Evolutionary conservation across 225 moss, liverwort and hornwort genomes (phyloP).

Genomic region (Neckera pumila): DNA sequence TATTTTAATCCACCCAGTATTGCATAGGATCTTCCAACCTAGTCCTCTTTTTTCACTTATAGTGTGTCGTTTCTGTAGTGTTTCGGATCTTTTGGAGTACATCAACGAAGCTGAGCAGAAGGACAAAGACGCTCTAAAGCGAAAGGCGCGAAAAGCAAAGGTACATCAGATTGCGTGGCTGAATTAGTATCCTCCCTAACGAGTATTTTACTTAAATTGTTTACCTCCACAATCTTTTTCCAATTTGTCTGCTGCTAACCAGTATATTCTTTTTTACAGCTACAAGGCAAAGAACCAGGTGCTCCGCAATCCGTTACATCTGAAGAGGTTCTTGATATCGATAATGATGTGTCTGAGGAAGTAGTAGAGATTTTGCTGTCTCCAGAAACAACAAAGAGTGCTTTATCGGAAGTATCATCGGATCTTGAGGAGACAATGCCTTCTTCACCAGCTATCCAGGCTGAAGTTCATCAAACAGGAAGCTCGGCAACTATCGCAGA

Average conservation of each 20-base stretch:
- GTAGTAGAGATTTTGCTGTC: background rate
- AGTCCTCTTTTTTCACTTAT: background rate
- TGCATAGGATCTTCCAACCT: background rate
- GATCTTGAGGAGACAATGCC: background rate
- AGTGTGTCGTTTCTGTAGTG: conserved; percentile 10
- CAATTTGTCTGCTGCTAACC: background rate
- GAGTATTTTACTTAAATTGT: background rate
- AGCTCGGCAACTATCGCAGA: background rate
- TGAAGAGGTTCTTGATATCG: conserved; percentile 15
- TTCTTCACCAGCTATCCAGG: conserved; percentile 1
- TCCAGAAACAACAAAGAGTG: background rate
- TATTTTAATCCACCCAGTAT: background rate
- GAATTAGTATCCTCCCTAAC: too few species aligned
- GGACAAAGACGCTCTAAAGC: conserved; percentile 33
- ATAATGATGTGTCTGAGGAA: conserved; percentile 7
- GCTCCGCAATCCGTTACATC: background rate
- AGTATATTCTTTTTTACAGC: background rate
- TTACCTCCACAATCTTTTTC: background rate
- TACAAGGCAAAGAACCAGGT: conserved; percentile 36
- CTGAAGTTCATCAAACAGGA: background rate
- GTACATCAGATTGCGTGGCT: background rate
- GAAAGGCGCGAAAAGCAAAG: conserved; percentile 44
- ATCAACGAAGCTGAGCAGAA: conserved; percentile 64
- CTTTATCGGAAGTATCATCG: background rate
- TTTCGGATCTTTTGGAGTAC: conserved; percentile 61